A percentile compares a stretch with the other conserved stretches of the same genome.
These are phyloP conservation scores for Aspergillus campestris DNA, from an alignment of 495 filamentous ascomycete genomes.

Conservation along the genomic window DNA sequence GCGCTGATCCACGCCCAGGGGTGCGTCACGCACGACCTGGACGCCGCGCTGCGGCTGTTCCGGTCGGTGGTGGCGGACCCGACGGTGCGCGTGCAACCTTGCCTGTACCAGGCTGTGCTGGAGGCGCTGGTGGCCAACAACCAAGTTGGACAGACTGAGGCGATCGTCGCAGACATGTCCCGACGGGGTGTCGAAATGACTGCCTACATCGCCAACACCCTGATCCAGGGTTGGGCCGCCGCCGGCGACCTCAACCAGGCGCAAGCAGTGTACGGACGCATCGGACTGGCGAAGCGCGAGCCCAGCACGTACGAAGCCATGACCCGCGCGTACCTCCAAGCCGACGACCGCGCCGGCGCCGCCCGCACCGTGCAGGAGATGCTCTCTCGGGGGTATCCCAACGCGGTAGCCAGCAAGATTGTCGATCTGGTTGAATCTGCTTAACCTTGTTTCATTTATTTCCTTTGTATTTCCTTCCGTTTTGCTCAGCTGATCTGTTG, in stretches of 20 bases:
- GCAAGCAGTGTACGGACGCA: slow-evolving; percentile 64
- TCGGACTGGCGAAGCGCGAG: slow-evolving; percentile 70
- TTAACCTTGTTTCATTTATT: slow-evolving; percentile 11
- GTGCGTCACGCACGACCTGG: slow-evolving; percentile 86
- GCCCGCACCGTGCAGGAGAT: slow-evolving; percentile 80
- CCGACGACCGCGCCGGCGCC: slow-evolving; percentile 67
- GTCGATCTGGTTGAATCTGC: slow-evolving; percentile 70
- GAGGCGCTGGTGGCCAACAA: slow-evolving; percentile 96
- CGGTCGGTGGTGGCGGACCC: slow-evolving; percentile 62
- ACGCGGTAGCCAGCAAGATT: slow-evolving; percentile 85
- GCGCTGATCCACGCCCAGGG: slow-evolving; percentile 94
- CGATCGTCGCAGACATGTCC: slow-evolving; percentile 66
- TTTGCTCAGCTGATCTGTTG: slow-evolving; percentile 9
- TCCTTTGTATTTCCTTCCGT: slow-evolving; percentile 16
- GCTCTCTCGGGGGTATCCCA: slow-evolving; percentile 80
- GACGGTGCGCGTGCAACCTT: slow-evolving; percentile 62
- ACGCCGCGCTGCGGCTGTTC: slow-evolving; percentile 72
- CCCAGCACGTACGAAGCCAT: slow-evolving; percentile 99
- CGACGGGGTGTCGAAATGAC: slow-evolving; percentile 71
- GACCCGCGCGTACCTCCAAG: slow-evolving; percentile 84
- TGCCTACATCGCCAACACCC: slow-evolving; percentile 94
- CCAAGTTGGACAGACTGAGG: slow-evolving; percentile 65
- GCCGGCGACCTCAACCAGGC: slow-evolving; percentile 75
- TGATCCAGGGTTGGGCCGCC: slow-evolving; percentile 96
- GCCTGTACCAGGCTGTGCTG: slow-evolving; percentile 90